Conservation (phyloP, 192 early-diverging fungal species). For the Coemansia sp. region DNA sequence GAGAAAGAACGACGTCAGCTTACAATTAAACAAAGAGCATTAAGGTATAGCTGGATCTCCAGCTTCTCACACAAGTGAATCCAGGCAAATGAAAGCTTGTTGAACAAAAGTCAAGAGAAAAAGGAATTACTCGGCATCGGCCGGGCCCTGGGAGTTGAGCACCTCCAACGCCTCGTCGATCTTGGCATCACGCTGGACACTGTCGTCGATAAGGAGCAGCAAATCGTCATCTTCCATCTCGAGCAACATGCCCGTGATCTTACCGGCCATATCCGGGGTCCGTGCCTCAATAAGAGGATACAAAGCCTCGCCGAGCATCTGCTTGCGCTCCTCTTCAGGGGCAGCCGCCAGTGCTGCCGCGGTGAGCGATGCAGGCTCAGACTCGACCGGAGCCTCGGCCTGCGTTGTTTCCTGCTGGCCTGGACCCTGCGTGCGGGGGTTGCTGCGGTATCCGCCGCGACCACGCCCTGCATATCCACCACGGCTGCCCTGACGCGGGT, state of each 20-base stretch:
- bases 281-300: constrained; percentile 78
- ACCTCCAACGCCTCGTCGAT: constrained; percentile 85
- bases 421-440: constrained; percentile 44
- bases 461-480: constrained; percentile 55
- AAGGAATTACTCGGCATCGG: constrained; percentile 12
- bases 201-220: constrained; percentile 82
- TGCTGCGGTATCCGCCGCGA: constrained; percentile 52
- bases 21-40: too few species aligned
- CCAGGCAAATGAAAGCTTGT: background rate
- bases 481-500: constrained; percentile 49
- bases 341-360: constrained; percentile 80
- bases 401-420: constrained; percentile 36
- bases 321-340: constrained; percentile 88
- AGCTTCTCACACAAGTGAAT: too few species aligned
- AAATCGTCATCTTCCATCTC: constrained; percentile 98
- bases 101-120: constrained; percentile 1
- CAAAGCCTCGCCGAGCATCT: constrained; percentile 93
- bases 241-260: constrained; percentile 98
- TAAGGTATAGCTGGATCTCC: too few species aligned
- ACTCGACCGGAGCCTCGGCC: constrained; percentile 34
- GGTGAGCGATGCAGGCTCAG: constrained; percentile 54
- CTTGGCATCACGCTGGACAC: constrained; percentile 64
- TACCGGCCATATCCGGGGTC: constrained; percentile 80
- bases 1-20: too few species aligned
- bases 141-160: constrained; percentile 48